Percentiles rank a stretch among this genome's conserved stretches.
phyloP scores from a whole-genome alignment of 805 yeast species.

The Pichia exigua region DNA sequence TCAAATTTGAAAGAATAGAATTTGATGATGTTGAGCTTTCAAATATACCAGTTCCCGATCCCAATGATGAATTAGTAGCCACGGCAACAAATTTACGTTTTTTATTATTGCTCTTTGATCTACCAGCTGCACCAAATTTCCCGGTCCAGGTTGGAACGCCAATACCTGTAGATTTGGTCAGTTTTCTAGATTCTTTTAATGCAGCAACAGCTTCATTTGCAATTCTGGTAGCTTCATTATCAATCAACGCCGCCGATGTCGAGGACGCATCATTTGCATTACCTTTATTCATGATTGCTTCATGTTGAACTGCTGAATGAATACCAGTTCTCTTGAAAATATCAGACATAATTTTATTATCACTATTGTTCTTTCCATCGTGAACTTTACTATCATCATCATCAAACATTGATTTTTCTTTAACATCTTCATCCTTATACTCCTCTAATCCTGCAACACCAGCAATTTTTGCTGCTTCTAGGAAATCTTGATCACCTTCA shows the following conservation, averaged over 20 bases:
- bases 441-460: slow-evolving; percentile 73
- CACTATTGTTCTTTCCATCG: slow-evolving; percentile 31
- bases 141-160: slow-evolving; percentile 98
- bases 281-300: slow-evolving; percentile 50
- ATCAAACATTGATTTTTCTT: slow-evolving; percentile 12
- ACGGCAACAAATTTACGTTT: not conserved
- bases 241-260: slow-evolving; percentile 48
- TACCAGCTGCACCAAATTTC: slow-evolving; percentile 78
- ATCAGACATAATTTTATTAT: slow-evolving; percentile 64
- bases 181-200: slow-evolving; percentile 50
- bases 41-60: not conserved
- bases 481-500: slow-evolving; percentile 65
- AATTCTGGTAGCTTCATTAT: slow-evolving; percentile 53
- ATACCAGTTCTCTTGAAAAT: slow-evolving; percentile 58
- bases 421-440: slow-evolving; percentile 30
- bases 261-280: slow-evolving; percentile 25
- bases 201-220: slow-evolving; percentile 59
- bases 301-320: slow-evolving; percentile 73
- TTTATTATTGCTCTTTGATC: slow-evolving; percentile 9
- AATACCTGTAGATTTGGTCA: slow-evolving; percentile 39
- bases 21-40: slow-evolving; percentile 31
- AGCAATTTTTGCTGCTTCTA: slow-evolving; percentile 49
- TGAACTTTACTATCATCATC: slow-evolving; percentile 11
- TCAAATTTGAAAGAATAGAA: slow-evolving; percentile 42
- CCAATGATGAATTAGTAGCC: not conserved